Evolutionary conservation across 257 asterid species (phyloP), one percentile per base, ranked within the genome.

Genomic region (Nyctanthes arbortristis): DNA sequence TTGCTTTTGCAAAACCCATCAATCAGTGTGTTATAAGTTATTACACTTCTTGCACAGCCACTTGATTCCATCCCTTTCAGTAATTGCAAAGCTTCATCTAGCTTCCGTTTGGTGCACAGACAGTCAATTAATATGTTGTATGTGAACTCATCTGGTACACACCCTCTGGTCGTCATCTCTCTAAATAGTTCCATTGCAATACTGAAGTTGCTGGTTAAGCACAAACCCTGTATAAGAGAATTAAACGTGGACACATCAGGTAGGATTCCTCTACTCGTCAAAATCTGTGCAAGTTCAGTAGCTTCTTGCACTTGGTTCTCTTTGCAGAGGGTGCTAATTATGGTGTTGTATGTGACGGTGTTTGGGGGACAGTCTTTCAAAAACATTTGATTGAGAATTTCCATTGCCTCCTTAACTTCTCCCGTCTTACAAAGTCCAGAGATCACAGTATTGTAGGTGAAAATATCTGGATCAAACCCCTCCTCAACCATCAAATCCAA

Each of bases 101-200:
- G 75, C 81, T 82, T 83, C 66, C 92, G 87, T 82, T 81, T 83
- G 25, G 77, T 72, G 73, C 97, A 89, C 16, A 89, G 89, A 73
- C 68, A 81, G 79, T 87, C 96, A 29, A 93, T 87, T 63, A 93
- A 69, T 80, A 87, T 91, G 83, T 87, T 91, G 82, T 89, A 89
- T 18, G 99, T 89, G 84, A 89, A 93, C 72, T 87, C 96, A 49
- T 93, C 99, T 2, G 99, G 96, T 69, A 74, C 73, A 73, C 96
- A 89, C 52, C 97, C 97, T 79, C 81, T 77, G 3, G 65, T 47
- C 81, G 83, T 87, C 99, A 93, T 91, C 70, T 89, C 95, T 11
- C 66, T 60, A 79, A 89, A 87, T 69, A 93, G 40, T 8, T 89
- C 96, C 82, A 83, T 78, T 1, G 94, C 96, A 3, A 69, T 63